These are phyloP conservation scores for Nakaseomyces sp. DNA, from an alignment of 1,139 yeast species.

Conservation along the genomic window DNA sequence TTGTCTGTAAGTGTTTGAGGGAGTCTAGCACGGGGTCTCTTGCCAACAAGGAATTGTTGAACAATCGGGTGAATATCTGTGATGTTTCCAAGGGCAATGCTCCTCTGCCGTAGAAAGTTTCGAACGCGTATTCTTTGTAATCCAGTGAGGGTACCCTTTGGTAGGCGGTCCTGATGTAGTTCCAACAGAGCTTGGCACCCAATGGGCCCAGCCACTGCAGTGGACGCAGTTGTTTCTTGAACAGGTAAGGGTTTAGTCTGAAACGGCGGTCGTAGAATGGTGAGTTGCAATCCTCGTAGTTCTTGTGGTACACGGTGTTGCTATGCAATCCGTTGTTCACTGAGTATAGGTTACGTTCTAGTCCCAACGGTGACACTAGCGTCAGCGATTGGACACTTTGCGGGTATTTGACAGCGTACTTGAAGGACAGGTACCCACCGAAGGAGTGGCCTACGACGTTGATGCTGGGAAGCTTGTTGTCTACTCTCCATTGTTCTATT, in stretches of 20 bases:
- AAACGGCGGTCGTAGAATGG: constrained; percentile 21
- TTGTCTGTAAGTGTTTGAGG: constrained; percentile 35
- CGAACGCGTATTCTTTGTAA: constrained; percentile 21
- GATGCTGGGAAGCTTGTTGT: constrained; percentile 46
- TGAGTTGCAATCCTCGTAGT: constrained; percentile 19
- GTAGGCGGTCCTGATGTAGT: constrained; percentile 48
- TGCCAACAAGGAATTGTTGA: constrained; percentile 39
- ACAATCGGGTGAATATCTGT: constrained; percentile 49
- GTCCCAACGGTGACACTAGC: constrained; percentile 81
- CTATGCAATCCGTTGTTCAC: constrained; percentile 36
- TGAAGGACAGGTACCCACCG: constrained; percentile 80
- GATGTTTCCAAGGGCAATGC: constrained; percentile 14
- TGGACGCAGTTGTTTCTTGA: constrained; percentile 34
- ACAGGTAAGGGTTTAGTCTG: constrained; percentile 22
- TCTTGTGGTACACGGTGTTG: constrained; percentile 13
- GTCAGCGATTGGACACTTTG: constrained; percentile 50
- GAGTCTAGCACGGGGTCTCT: constrained; percentile 62
- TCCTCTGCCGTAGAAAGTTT: constrained; percentile 14
- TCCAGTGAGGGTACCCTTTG: constrained; percentile 37
- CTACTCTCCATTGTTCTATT: constrained; percentile 67
- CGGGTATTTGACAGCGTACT: constrained; percentile 68
- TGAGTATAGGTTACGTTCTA: constrained; percentile 63
- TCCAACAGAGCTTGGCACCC: constrained; percentile 47
- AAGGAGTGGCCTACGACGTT: constrained; percentile 79
- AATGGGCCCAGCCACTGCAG: constrained; percentile 47